Evolutionary conservation across 1,284 basidiomycete species (phyloP), one percentile per base, ranked within the genome.

Genomic region (Sporisorium sorghi): DNA sequence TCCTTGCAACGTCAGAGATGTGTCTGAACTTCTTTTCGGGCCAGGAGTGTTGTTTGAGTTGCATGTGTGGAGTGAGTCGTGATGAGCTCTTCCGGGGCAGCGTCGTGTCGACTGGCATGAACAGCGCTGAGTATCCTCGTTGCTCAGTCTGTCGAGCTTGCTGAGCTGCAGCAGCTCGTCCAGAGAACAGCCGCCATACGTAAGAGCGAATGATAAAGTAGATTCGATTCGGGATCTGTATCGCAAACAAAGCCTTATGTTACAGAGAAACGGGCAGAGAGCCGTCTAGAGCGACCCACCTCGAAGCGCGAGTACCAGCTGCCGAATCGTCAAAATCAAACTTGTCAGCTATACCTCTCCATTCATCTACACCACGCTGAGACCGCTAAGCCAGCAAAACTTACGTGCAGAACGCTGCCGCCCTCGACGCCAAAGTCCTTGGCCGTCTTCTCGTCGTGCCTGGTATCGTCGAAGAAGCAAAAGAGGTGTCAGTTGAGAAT

Each of bases 391-490:
- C 7, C 9, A n/a, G 4, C 6, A 37, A 11, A 17, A 83, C 82
- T 73, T 71, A 84, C 80, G 60, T 85, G 84, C 17, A 85, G 65
- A 19, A 83, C 81, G 32, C 81, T 81, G 26, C 83, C 83, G 26
- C 83, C 83, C 58, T 83, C 80, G 5, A 85, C 73, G 26, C 80
- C 80, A 48, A 82, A 82, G 49, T 85, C 84, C 42, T 80, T 82
- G n/a, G 78, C 82, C 28, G 80, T 81, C 61, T 84, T 85, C 35
- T 84, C 83, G 78, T 85, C 84, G 65, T 80, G 80, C 81, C 82
- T 84, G 70, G 21, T 28, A 17, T 30, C 26, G 21, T 2, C 8
- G n/a, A 17, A 30, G 15, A 21, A 10, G 7, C 30, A 23, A 17
- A 37, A 17, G 6, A 37, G 3, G 35, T 5, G 24, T 33, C 0